Percentiles rank a stretch among this genome's conserved stretches.
These are phyloP conservation scores for Poterioochromonas sp. DNA, from an alignment of 352 stramenopile genomes.

Conservation along the genomic window DNA sequence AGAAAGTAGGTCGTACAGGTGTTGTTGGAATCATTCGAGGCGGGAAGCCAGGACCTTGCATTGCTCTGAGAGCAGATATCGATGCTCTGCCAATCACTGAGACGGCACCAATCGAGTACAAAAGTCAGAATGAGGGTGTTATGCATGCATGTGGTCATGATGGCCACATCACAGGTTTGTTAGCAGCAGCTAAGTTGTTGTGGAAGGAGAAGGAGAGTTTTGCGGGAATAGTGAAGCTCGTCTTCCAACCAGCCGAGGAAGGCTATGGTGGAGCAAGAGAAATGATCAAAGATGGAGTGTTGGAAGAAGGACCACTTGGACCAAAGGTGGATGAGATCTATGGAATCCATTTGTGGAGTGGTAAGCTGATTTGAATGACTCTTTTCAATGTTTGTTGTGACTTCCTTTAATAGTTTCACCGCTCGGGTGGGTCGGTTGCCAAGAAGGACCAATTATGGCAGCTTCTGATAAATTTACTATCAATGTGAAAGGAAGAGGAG, in stretches of 20 bases:
- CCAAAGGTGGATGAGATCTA: slow-evolving; percentile 79
- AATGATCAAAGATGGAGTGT: slow-evolving; percentile 12
- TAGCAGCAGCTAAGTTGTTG: slow-evolving; percentile 71
- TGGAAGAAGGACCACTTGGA: not conserved
- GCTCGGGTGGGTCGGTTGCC: slow-evolving; percentile 66
- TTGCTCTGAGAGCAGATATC: slow-evolving; percentile 88
- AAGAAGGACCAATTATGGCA: slow-evolving; percentile 74
- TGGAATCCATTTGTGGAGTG: slow-evolving; percentile 44
- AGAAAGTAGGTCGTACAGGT: slow-evolving; percentile 58
- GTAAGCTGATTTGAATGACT: not conserved
- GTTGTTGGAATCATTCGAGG: slow-evolving; percentile 74
- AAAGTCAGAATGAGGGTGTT: slow-evolving; percentile 45
- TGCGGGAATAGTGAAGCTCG: slow-evolving; percentile 67
- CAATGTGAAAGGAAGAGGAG: slow-evolving; percentile 74
- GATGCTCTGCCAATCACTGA: slow-evolving; percentile 81
- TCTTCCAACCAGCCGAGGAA: slow-evolving; percentile 91
- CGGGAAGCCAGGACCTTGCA: slow-evolving; percentile 60
- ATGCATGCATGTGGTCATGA: slow-evolving; percentile 90
- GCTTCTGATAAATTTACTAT: slow-evolving; percentile 82
- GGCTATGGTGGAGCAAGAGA: slow-evolving; percentile 72
- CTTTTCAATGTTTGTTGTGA: too few species aligned
- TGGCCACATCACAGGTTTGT: slow-evolving; percentile 82
- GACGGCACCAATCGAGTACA: slow-evolving; percentile 38
- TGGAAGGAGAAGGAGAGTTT: slow-evolving; percentile 60
- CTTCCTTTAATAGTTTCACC: too few species aligned